Evolutionary conservation across 306 rosid genomes (phyloP), one percentile per base, ranked within the genome.

Genomic region (Vachellia pachyceras): DNA sequence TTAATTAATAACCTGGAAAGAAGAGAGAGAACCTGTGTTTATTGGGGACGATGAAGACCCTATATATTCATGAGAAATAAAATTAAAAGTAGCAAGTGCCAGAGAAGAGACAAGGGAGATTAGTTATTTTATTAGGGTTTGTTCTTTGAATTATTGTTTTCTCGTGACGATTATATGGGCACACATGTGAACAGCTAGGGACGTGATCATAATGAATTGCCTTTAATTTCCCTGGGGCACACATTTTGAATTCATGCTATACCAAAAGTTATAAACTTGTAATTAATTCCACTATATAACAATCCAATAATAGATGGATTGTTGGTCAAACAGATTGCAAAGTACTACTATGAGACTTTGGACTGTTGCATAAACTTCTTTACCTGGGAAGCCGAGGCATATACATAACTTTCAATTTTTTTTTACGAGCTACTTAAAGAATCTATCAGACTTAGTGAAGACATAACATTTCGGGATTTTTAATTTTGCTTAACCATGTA

Each of bases 141-240:
- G 63, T 78, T 72, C 68, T 50, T 58, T 77, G 76, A 47, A 84
- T 86, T 88, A 84, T 88, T 88, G 90, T 86, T 88, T 82, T 82
- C 86, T 88, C 80, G 90, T 73, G 87, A 88, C 89, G 90, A 87
- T 86, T 85, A 82, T 55, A 72, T 61, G 79, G 76, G 85, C 85
- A 83, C 85, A 83, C 92, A 88, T 86, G 92, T 90, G 94, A 88
- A 84, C 76, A 75, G 84, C 76, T 83, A 79, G 87, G 87, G 85
- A 77, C 83, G 50, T 45, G 67, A 80, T 55, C 61, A 55, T 76
- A 39, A 29, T 86, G 72, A 88, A 85, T 79, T 12, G 57, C 60
- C 77, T 86, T 88, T 83, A n/a, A n/a, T n/a, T n/a, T n/a, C 82
- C 81, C 64, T 50, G 73, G 84, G 79, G 77, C 82, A 84, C 85